Percentiles rank a stretch among this genome's conserved stretches.
phyloP scores from a whole-genome alignment of 805 yeast genomes.

The Sugiyamaella marilandica region DNA sequence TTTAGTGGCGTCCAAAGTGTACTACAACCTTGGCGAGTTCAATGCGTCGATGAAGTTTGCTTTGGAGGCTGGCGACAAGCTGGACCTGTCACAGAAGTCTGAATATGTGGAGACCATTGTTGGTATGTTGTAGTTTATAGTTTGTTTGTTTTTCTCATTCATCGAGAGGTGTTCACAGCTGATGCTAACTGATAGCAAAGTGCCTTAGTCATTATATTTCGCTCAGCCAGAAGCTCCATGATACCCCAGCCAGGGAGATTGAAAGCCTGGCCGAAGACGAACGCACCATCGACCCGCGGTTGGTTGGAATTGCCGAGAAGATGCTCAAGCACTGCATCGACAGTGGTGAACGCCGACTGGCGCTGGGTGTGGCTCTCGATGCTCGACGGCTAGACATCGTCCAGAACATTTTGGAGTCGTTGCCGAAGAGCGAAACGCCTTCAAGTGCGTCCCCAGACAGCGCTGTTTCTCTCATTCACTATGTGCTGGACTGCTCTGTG shows the following conservation, averaged over 20 bases:
- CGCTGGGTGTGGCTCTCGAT: constrained; percentile 87
- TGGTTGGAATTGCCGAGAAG: constrained; percentile 68
- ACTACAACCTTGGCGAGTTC: constrained; percentile 89
- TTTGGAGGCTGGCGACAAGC: constrained; percentile 73
- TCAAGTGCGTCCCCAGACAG: background rate
- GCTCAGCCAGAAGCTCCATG: constrained; percentile 50
- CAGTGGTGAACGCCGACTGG: constrained; percentile 68
- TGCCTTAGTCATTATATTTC: constrained; percentile 80
- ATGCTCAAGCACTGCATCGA: constrained; percentile 79
- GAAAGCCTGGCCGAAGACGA: constrained; percentile 18
- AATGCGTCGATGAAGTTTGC: constrained; percentile 87
- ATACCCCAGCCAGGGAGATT: constrained; percentile 31
- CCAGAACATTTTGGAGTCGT: constrained; percentile 33
- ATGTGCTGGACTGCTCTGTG: constrained; percentile 64
- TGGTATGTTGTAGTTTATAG: constrained; percentile 34
- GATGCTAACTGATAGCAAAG: constrained; percentile 35
- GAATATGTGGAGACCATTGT: constrained; percentile 92
- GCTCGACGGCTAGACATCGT: constrained; percentile 81
- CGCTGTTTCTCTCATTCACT: constrained; percentile 56
- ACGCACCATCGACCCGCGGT: constrained; percentile 50
- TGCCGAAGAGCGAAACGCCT: background rate
- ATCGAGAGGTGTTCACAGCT: background rate
- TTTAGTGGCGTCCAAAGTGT: constrained; percentile 81
- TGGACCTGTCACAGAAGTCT: constrained; percentile 68
- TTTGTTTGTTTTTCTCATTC: background rate